Base-by-base conservation (phyloP, 2,329 filamentous ascomycete genomes). In the Ceratocystis cacaofunesta region DNA sequence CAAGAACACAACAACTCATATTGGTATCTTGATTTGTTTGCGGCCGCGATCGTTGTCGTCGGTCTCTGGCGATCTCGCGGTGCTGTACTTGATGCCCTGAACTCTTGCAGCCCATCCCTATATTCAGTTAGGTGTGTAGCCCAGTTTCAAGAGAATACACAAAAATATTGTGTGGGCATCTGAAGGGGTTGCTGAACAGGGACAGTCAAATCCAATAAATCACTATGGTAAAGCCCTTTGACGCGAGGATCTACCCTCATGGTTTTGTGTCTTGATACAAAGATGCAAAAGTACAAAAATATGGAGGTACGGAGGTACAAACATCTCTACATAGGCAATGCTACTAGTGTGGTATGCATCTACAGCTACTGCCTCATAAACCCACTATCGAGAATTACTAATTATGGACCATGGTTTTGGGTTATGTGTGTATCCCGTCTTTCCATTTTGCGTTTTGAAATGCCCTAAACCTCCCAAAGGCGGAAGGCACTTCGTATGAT, bases 351-450 rank as follows among this genome's bases (percentile, higher is more conserved):
- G 52, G 52, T 32, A 57, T 57, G 52, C 28, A 19, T 52, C 22
- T 52, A 52, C 48, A 28, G 48, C 48, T 52, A 28, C 10, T 52
- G 48, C 48, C 48, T 41, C 10, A 25, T 6, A 52, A 52, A 15
- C 10, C n/a, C 55, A 32, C 25, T 58, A 58, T 58, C 25, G 28
- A 36, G 3, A n/a, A 52, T n/a, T 58, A 58, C 30, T 36, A 32
- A 36, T 30, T 8, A 58, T 28, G 55, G n/a, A n/a, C 6, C n/a
- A 52, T 19, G 5, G 48, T 15, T 32, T 58, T 58, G 3, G 17
- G 28, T 32, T 58, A 36, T 36, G 22, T 62, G 61, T 50, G 43
- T 62, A 62, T 62, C 25, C 22, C 36, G 60, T 62, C 41, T 62
- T 62, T 30, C 60, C 60, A 46, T 61, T 19, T 41, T 44, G 36